Evolutionary conservation across 768 basidiomycete species (phyloP), one percentile per base, ranked within the genome.

Genomic region (Leucosporidium creatinivorum): DNA sequence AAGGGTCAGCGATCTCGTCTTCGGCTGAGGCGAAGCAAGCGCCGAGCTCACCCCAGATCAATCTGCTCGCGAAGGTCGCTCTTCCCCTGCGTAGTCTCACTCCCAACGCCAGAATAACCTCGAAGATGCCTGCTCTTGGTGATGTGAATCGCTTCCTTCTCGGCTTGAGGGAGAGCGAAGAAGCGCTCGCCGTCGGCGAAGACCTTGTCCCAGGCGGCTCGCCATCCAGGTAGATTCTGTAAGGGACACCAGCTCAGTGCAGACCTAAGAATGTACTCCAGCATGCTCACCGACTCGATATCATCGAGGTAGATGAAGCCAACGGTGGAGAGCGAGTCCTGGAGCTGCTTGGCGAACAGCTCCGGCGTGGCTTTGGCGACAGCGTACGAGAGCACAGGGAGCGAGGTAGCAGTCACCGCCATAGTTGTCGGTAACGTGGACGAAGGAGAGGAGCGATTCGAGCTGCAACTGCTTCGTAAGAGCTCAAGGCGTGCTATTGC

Each of bases 61-160:
- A 69, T 66, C 62, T 69, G 69, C 26, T 69, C 69, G 12, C 65
- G 18, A 47, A 63, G 26, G 39, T 69, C 69, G 9, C 51, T 52
- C 47, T 39, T 28, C 7, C 61, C 65, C 17, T 52, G 51, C 8
- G 69, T 69, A 1, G 61, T 33, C 57, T 69, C 69, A 0, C 50
- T 58, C 33, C 44, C 48, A n/a, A 60, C 55, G 31, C 44, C 69
- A 17, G 51, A 48, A 56, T 62, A 69, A 1, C 69, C 69, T 1
- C 69, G 51, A 30, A 69, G 65, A 26, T 65, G 63, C 17, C 63
- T 39, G n/a, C 50, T 59, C 17, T 60, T 13, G 4, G 2, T 13
- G 59, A 63, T 61, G n/a, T n/a, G 60, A 13, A 71, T 65, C 49
- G 12, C 7, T 25, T 31, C 19, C 52, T 65, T 63, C 4, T 36